phyloP scores from a whole-genome alignment of 164 flowering plant species.

The Vitis riparia region DNA sequence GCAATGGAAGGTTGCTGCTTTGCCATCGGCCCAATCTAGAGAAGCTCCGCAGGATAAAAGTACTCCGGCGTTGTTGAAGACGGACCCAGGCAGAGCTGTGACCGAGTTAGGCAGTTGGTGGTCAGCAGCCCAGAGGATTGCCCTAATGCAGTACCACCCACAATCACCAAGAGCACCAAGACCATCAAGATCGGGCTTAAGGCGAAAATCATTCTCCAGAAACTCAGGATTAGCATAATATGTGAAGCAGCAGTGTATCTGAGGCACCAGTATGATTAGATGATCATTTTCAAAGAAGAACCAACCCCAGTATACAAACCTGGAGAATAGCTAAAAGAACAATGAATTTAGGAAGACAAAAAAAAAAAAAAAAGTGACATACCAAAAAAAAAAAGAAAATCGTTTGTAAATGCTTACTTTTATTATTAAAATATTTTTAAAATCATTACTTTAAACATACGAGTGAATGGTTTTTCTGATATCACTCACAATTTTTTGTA shows the following conservation, averaged over 20 bases:
- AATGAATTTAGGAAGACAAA: no score
- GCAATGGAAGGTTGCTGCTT: slow-evolving; percentile 41
- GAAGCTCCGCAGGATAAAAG: slow-evolving; percentile 33
- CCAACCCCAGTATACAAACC: no score
- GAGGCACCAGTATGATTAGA: not conserved
- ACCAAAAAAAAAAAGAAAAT: no score
- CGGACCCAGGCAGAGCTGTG: slow-evolving; percentile 25
- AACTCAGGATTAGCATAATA: slow-evolving; percentile 18
- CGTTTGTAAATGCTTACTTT: no score
- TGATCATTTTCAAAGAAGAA: no score
- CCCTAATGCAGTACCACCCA: slow-evolving; percentile 52
- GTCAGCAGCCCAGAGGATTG: slow-evolving; percentile 41
- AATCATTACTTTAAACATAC: no score
- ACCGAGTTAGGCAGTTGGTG: slow-evolving; percentile 43
- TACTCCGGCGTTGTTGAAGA: slow-evolving; percentile 37
- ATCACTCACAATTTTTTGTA: no score
- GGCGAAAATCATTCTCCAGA: slow-evolving; percentile 35
- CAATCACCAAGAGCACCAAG: slow-evolving; percentile 47
- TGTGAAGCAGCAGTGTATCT: slow-evolving; percentile 32
- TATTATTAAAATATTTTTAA: no score
- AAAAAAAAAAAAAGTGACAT: no score
- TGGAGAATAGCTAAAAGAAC: no score
- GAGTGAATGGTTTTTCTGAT: no score
- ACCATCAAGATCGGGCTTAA: slow-evolving; percentile 44
- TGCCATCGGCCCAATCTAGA: slow-evolving; percentile 41